Evolutionary conservation across 116 monocot species (phyloP).

Genomic region (Zostera marina): DNA sequence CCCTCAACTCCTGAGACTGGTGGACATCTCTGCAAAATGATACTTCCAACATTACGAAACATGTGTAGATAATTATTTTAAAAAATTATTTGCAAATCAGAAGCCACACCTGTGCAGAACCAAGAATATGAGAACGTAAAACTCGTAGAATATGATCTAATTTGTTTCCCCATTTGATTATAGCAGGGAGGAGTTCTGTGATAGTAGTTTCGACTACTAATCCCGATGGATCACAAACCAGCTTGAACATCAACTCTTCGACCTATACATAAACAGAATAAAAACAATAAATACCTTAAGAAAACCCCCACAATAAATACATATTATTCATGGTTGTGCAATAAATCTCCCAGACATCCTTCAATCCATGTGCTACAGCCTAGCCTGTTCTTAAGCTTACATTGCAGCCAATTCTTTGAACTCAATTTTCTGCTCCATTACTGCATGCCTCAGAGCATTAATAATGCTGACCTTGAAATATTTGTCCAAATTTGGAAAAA

Average conservation of each 20-base stretch:
- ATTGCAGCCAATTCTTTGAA: slow-evolving; percentile 75
- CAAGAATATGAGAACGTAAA: slow-evolving; percentile 57
- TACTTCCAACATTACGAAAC: background rate
- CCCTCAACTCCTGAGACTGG: slow-evolving; percentile 95
- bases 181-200: slow-evolving; percentile 70
- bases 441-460: slow-evolving; percentile 81
- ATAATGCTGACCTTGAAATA: slow-evolving; percentile 99
- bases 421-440: slow-evolving; percentile 82
- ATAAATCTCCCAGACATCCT: slow-evolving; percentile 27
- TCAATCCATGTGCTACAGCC: slow-evolving; percentile 37
- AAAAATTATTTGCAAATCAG: background rate
- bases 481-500: slow-evolving; percentile 97
- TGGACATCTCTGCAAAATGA: slow-evolving; percentile 65
- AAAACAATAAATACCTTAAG: slow-evolving; percentile 1
- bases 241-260: slow-evolving; percentile 87
- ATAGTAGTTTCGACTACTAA: slow-evolving; percentile 73
- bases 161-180: slow-evolving; percentile 89
- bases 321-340: slow-evolving; percentile 10
- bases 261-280: slow-evolving; percentile 47
- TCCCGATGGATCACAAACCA: slow-evolving; percentile 93
- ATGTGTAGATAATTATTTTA: background rate
- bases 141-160: slow-evolving; percentile 80
- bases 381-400: slow-evolving; percentile 75
- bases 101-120: slow-evolving; percentile 60
- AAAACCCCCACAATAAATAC: too few species aligned